These are phyloP conservation scores for Diutina scorzettiae DNA, from an alignment of 1,139 yeast species.

Conservation along the genomic window DNA sequence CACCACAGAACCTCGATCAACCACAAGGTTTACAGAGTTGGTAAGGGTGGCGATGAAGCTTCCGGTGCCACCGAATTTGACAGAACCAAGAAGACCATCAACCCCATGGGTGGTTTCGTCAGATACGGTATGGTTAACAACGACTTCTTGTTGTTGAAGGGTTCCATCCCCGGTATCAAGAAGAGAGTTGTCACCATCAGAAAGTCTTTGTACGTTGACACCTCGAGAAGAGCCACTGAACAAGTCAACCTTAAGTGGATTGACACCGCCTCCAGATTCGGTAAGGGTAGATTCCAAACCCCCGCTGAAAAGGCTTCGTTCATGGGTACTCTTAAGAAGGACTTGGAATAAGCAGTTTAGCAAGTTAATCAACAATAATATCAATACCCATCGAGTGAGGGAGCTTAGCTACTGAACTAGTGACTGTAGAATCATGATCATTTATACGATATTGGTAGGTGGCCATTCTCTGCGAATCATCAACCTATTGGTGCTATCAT, in stretches of 20 bases:
- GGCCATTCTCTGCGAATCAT: too few species aligned
- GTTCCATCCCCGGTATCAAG: conserved; percentile 99
- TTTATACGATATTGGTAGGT: too few species aligned
- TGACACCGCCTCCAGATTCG: conserved; percentile 99
- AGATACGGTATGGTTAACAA: conserved; percentile 97
- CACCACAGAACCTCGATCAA: conserved; percentile 99
- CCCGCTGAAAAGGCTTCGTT: conserved; percentile 99
- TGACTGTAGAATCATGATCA: too few species aligned
- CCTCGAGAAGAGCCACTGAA: conserved; percentile 96
- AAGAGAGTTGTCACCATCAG: conserved; percentile 99
- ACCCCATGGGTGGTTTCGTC: conserved; percentile 99
- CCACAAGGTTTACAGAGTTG: conserved; percentile 99
- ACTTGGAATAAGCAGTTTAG: conserved; percentile 21
- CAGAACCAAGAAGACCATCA: conserved; percentile 98
- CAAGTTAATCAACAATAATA: background rate
- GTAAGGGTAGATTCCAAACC: conserved; percentile 99
- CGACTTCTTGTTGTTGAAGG: conserved; percentile 96
- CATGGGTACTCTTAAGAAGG: conserved; percentile 99
- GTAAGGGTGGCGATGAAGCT: conserved; percentile 89
- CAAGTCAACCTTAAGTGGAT: conserved; percentile 97
- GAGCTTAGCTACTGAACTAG: too few species aligned
- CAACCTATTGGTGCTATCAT: too few species aligned
- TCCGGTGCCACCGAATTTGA: conserved; percentile 96
- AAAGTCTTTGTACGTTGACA: conserved; percentile 96
- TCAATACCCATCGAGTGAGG: too few species aligned